phyloP scores from a whole-genome alignment of 1,284 basidiomycete species.

The Ganoderma resinaceum region DNA sequence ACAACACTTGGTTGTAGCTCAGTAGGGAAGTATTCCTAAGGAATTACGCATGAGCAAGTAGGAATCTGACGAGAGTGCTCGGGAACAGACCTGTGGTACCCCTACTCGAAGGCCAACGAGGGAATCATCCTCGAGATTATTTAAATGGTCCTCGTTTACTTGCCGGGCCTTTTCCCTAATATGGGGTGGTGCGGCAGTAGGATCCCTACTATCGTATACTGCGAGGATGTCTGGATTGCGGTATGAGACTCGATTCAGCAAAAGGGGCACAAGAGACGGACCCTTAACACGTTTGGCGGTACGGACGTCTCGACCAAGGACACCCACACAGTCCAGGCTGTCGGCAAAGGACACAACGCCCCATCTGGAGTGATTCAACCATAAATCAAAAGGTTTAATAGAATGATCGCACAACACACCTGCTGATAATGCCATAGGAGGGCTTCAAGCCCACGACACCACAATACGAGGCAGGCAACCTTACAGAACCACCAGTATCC shows the following conservation, averaged over 20 bases:
- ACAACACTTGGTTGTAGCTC: constrained; percentile 66
- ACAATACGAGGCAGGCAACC: constrained; percentile 94
- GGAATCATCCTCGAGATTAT: constrained; percentile 27
- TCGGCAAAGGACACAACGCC: constrained; percentile 95
- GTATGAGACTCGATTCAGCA: constrained; percentile 1
- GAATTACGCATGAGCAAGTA: neutral
- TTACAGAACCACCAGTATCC: constrained; percentile 95
- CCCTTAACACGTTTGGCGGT: constrained; percentile 67
- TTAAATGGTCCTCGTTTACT: constrained; percentile 23
- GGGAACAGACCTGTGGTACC: constrained; percentile 50
- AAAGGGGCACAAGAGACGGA: constrained; percentile 43
- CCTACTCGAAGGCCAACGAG: constrained; percentile 63
- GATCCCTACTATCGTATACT: constrained; percentile 76
- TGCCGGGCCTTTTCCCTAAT: constrained; percentile 45
- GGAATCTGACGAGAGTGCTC: constrained; percentile 36
- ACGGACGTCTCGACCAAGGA: constrained; percentile 68
- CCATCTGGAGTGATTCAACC: constrained; percentile 60
- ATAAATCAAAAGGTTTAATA: neutral
- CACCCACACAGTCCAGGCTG: constrained; percentile 93
- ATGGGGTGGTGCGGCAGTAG: constrained; percentile 68
- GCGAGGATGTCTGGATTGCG: constrained; percentile 63
- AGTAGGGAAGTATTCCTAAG: constrained; percentile 82
- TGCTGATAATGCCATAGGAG: constrained; percentile 90
- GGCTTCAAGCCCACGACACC: constrained; percentile 94
- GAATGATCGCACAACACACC: constrained; percentile 50